Conservation (phyloP, 257 asterid genomes). For the Solanum chilense region DNA sequence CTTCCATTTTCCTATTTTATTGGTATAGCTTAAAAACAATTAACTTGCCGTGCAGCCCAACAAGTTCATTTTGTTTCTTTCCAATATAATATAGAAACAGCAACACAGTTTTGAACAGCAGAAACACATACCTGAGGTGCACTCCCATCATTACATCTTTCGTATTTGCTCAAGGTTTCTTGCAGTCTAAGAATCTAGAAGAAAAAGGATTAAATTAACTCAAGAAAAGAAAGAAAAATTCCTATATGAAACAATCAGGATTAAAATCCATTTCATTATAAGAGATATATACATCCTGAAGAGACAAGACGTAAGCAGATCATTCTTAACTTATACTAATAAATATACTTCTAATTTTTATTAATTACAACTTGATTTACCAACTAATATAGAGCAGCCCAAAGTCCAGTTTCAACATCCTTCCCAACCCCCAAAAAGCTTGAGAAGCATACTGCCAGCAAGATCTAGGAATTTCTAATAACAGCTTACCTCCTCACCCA, state of each 20-base stretch:
- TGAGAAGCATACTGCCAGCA: not conserved
- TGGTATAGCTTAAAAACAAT: not conserved
- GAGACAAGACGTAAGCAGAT: not conserved
- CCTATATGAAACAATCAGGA: not conserved
- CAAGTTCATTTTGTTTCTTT: not conserved
- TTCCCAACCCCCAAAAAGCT: not conserved
- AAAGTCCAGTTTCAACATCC: not conserved
- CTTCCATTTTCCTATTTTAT: not conserved
- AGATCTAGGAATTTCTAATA: not conserved
- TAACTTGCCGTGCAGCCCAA: not conserved
- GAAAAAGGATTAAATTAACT: not conserved
- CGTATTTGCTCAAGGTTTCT: slow-evolving; percentile 87
- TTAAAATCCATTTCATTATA: not conserved
- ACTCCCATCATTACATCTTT: slow-evolving; percentile 75
- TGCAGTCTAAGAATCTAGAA: slow-evolving; percentile 86
- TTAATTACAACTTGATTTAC: not conserved
- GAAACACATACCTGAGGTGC: slow-evolving; percentile 70
- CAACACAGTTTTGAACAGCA: not conserved
- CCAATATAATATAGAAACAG: not conserved
- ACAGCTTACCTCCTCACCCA: slow-evolving; percentile 82
- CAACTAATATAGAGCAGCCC: not conserved
- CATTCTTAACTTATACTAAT: not conserved
- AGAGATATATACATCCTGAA: not conserved
- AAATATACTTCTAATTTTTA: not conserved
- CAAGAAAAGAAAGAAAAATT: not conserved